Base-by-base conservation (phyloP, 305 asterid genomes). In the Salvia sclarea region DNA sequence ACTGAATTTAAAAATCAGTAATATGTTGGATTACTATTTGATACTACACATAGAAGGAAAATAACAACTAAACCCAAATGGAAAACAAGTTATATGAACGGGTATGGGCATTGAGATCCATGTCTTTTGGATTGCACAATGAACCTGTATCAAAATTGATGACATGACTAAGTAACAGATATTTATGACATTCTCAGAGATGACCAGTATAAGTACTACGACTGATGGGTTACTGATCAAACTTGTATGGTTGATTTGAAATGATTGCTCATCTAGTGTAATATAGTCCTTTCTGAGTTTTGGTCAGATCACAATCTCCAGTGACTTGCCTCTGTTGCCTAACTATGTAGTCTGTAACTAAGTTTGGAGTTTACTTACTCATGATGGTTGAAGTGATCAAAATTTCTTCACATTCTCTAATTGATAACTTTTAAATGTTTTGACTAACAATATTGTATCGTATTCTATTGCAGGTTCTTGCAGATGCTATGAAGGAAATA, bases 401-500 rank as follows among this genome's bases (percentile, higher is more conserved):
- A 28, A 64, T 14, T 25, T 43, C 41, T 53, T 41, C 22, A 38
- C 53, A 49, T 37, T 37, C 38, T 45, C 41, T 25, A 49, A 57
- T 60, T 50, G 5, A 66, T 11, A 58, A 8, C 21, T 41, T 14
- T 54, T 58, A 66, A 24, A 40, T 63, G 31, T 72, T n/a, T 41
- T 17, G 48, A 52, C 38, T 72, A 40, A 63, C 14, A 55, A 72
- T 30, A 21, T 75, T 72, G 56, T 75, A 40, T 75, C 66, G 7
- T 49, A 73, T 69, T 52, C 80, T 68, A 41, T 76, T 81, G 77
- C 95, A 95, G 99, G 80, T 95, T 81, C 91, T 92, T 73, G 88
- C 95, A 55, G 98, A 95, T 79, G 95, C 99, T 50, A 77, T 76
- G 78, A 84, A 83, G 81, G 79, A 86, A 67, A 82, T 90, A 78